Conservation (phyloP, 768 basidiomycete genomes). For the Agaricus blazei region DNA sequence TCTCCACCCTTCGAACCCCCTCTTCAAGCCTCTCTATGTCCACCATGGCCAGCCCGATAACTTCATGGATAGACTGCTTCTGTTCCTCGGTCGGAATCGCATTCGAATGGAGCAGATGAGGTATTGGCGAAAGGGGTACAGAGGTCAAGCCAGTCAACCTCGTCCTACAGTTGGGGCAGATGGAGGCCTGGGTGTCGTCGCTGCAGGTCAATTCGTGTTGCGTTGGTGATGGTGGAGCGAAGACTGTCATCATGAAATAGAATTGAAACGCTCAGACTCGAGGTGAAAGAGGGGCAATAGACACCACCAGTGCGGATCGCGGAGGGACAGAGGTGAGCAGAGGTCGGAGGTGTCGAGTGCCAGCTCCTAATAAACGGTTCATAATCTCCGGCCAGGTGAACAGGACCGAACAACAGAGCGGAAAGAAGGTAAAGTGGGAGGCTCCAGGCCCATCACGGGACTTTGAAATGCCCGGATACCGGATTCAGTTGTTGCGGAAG, state of each 20-base stretch:
- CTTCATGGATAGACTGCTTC: not conserved
- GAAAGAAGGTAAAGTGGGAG: not conserved
- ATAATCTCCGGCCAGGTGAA: not conserved
- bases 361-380: slow-evolving; percentile 1
- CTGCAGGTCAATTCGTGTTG: not conserved
- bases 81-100: slow-evolving; percentile 8
- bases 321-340: not conserved
- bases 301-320: not conserved
- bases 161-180: slow-evolving; percentile 6
- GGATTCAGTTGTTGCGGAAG: slow-evolving; percentile 4
- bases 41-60: not conserved
- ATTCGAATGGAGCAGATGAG: slow-evolving; percentile 11
- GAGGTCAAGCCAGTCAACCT: slow-evolving; percentile 1
- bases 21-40: slow-evolving; percentile 9
- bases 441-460: slow-evolving; percentile 10
- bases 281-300: not conserved
- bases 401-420: slow-evolving; percentile 9
- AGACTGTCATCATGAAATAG: not conserved
- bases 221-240: not conserved
- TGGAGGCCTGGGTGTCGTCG: not conserved
- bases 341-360: not conserved
- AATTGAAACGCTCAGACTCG: not conserved
- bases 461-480: slow-evolving; percentile 9
- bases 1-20: slow-evolving; percentile 9
- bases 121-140: slow-evolving; percentile 11